phyloP scores from a whole-genome alignment of 768 basidiomycete species.

The Xerocomellus intermedius region DNA sequence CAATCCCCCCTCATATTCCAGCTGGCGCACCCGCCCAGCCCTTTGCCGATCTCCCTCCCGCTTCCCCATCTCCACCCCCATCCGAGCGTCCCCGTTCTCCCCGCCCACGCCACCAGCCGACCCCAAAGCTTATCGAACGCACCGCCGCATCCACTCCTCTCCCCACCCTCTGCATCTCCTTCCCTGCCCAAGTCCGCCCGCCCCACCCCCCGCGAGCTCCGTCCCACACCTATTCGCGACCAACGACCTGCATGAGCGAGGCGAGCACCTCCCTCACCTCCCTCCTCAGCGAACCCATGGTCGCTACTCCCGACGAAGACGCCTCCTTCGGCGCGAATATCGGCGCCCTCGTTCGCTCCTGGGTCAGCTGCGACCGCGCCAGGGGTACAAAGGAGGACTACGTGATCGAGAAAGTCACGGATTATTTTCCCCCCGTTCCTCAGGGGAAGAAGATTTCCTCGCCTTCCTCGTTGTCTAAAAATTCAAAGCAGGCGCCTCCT shows the following conservation, averaged over 20 bases:
- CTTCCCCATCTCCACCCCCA: constrained; percentile 1
- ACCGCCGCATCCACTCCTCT: constrained; percentile 30
- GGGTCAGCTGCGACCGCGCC: constrained; percentile 25
- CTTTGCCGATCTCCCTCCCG: constrained; percentile 20
- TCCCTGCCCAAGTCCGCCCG: constrained; percentile 32
- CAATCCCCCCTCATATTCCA: constrained; percentile 32
- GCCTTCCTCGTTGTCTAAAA: constrained; percentile 17
- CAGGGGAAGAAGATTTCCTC: constrained; percentile 14
- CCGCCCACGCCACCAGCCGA: constrained; percentile 22
- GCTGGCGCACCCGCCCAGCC: constrained; percentile 31
- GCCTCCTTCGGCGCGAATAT: constrained; percentile 47
- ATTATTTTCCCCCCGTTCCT: constrained; percentile 28
- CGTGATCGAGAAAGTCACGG: constrained; percentile 31
- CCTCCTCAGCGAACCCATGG: constrained; percentile 41
- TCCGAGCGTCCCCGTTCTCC: constrained; percentile 20
- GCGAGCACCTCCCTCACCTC: constrained; percentile 55
- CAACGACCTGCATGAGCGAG: constrained; percentile 32
- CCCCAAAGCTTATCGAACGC: constrained; percentile 37
- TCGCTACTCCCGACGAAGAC: constrained; percentile 42
- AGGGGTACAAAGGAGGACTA: constrained; percentile 28
- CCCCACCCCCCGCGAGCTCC: constrained; percentile 32
- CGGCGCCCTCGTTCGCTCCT: constrained; percentile 37
- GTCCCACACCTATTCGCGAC: constrained; percentile 33
- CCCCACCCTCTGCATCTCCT: constrained; percentile 53
- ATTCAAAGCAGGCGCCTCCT: constrained; percentile 13